A percentile compares a stretch with the other conserved stretches of the same genome.
Evolutionary conservation across 805 yeast genomes (phyloP).

Genomic region (Yarrowia divulgata): DNA sequence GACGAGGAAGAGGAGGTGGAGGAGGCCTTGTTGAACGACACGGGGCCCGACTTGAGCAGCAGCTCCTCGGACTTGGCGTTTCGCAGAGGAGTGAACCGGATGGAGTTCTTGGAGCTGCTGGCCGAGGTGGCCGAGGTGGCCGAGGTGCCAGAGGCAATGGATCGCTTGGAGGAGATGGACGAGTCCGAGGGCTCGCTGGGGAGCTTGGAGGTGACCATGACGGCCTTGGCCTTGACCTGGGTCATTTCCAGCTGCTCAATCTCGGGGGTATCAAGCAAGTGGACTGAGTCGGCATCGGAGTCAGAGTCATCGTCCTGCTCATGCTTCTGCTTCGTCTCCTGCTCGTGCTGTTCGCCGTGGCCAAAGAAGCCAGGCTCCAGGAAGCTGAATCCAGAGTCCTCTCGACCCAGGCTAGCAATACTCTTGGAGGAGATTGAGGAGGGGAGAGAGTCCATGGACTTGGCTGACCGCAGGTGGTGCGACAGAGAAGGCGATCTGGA

Average conservation of each 20-base stretch:
- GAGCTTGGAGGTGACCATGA: slow-evolving; percentile 19
- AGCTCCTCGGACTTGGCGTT: slow-evolving; percentile 35
- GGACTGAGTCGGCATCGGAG: slow-evolving; percentile 16
- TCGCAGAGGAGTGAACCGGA: slow-evolving; percentile 33
- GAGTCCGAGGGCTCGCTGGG: slow-evolving; percentile 24
- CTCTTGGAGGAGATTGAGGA: slow-evolving; percentile 26
- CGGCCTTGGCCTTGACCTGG: slow-evolving; percentile 35
- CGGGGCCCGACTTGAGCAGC: slow-evolving; percentile 20
- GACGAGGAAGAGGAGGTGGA: not conserved
- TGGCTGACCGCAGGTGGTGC: slow-evolving; percentile 19
- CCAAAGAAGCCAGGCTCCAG: slow-evolving; percentile 30
- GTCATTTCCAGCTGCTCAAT: slow-evolving; percentile 37
- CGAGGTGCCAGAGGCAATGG: not conserved
- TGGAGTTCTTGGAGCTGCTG: slow-evolving; percentile 11
- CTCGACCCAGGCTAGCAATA: slow-evolving; percentile 11
- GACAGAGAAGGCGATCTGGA: slow-evolving; percentile 3
- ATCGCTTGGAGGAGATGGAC: slow-evolving; percentile 21
- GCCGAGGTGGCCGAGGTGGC: not conserved
- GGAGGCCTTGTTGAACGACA: not conserved
- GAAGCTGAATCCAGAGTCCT: slow-evolving; percentile 27
- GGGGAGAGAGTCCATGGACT: slow-evolving; percentile 36
- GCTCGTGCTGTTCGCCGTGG: not conserved
- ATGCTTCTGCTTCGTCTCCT: not conserved
- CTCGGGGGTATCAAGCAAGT: slow-evolving; percentile 23
- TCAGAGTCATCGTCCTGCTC: not conserved